Conservation (phyloP, 2,329 filamentous ascomycete species). For the Rhynchosporium agropyri region DNA sequence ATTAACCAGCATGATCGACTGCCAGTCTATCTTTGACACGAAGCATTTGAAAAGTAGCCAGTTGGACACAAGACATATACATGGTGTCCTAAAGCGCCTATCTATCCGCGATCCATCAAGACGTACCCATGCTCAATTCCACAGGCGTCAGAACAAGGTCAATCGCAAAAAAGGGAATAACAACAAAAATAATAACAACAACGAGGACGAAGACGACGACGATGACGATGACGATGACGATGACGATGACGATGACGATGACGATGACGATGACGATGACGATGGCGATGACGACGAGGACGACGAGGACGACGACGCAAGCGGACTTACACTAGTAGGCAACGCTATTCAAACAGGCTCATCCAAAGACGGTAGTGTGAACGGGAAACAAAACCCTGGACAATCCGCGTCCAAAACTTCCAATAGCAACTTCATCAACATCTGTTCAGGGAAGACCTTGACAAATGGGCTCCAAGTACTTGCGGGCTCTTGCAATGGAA, state of each 20-base stretch:
- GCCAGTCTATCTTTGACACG: slow-evolving; percentile 28
- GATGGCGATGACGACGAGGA: too few species aligned
- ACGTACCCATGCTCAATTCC: slow-evolving; percentile 12
- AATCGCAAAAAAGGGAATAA: too few species aligned
- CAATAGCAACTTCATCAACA: slow-evolving; percentile 43
- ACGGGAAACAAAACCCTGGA: slow-evolving; percentile 33
- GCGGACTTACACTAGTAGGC: slow-evolving; percentile 32
- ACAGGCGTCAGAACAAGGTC: slow-evolving; percentile 1
- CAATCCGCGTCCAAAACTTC: slow-evolving; percentile 39
- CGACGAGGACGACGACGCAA: slow-evolving; percentile 15
- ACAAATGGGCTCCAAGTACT: slow-evolving; percentile 63
- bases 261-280: too few species aligned
- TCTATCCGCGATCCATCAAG: slow-evolving; percentile 10
- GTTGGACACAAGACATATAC: slow-evolving; percentile 21
- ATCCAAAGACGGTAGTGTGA: slow-evolving; percentile 34
- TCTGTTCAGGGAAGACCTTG: slow-evolving; percentile 46
- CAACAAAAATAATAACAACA: not conserved
- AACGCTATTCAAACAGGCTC: slow-evolving; percentile 40
- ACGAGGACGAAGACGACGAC: too few species aligned
- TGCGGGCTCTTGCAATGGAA: slow-evolving; percentile 61
- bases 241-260: too few species aligned
- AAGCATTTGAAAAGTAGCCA: slow-evolving; percentile 12
- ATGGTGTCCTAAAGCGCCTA: slow-evolving; percentile 12
- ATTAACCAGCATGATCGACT: slow-evolving; percentile 32
- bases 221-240: too few species aligned